Evolutionary conservation across 352 stramenopile species (phyloP), one percentile per base, ranked within the genome.

Genomic region (Plasmopara viticola): DNA sequence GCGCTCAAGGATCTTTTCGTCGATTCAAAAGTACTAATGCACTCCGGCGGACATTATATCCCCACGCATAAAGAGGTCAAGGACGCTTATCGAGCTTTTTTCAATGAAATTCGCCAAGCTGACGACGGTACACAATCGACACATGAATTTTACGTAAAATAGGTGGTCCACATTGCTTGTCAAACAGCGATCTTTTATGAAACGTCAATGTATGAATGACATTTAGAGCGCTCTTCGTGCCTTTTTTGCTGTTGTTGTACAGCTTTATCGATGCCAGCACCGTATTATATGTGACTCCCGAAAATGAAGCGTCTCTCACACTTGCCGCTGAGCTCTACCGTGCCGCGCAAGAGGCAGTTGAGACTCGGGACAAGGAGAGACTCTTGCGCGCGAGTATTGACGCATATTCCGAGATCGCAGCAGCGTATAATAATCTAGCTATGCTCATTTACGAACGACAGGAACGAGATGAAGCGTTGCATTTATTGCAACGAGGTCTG

Each of bases 1-100:
- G 66, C 51, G 7, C 53, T 94, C 13, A 74, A 72, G 1, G 64
- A 71, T 38, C 42, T 66, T 1, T 94, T 90, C 30, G 62, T 72
- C 4, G 58, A 85, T 10, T 64, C 84, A 0, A 67, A 56, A 9
- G 41, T 93, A 14, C 64, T 87, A 45, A 51, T 81, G 25, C 84
- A 94, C 48, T 9, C 72, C 1, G 82, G 84, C 17, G 84, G 84
- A 0, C 84, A 94, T 53, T 94, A 94, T 62, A 89, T 94, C 44
- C 82, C 84, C 6, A 86, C 84, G 7, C 88, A 89, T 60, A 92
- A 94, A 55, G 81, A 87, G 17, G 66, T 75, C 5, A 91, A 91
- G 46, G 78, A 91, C 40, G 66, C 70, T 13, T 72, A 87, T 52
- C 74, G 81, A 55, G 64, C 70, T 35, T 91, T 91, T 37, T 71